These are phyloP conservation scores for Candida boidinii DNA, from an alignment of 805 yeast species.

Conservation along the genomic window DNA sequence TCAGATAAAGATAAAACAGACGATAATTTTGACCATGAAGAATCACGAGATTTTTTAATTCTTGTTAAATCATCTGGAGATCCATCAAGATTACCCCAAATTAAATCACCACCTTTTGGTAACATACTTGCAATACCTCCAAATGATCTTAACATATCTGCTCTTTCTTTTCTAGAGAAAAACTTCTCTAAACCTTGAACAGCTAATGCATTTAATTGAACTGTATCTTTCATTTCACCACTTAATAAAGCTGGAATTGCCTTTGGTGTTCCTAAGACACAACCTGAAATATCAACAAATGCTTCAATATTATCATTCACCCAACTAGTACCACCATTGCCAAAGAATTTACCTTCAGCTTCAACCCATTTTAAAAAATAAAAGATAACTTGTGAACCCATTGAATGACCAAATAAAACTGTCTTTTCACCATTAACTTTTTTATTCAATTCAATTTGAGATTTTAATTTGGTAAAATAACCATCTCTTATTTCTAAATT, in stretches of 20 bases:
- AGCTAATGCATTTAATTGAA: slow-evolving; percentile 86
- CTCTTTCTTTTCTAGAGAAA: slow-evolving; percentile 81
- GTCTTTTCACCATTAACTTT: slow-evolving; percentile 52
- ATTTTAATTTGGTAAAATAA: slow-evolving; percentile 71
- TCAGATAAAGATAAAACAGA: too few species aligned
- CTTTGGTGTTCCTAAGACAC: slow-evolving; percentile 90
- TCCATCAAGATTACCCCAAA: slow-evolving; percentile 70
- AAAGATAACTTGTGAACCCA: slow-evolving; percentile 89
- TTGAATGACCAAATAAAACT: slow-evolving; percentile 83
- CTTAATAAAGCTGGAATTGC: slow-evolving; percentile 86
- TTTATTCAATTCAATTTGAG: slow-evolving; percentile 57
- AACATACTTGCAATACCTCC: slow-evolving; percentile 96
- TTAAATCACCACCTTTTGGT: slow-evolving; percentile 86
- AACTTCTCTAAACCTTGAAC: slow-evolving; percentile 92
- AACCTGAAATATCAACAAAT: slow-evolving; percentile 81
- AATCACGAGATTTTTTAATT: too few species aligned
- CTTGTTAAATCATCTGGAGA: slow-evolving; percentile 65
- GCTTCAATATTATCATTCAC: slow-evolving; percentile 78
- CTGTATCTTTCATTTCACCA: slow-evolving; percentile 98
- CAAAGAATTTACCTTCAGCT: slow-evolving; percentile 70
- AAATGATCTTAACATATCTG: slow-evolving; percentile 76
- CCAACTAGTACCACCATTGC: slow-evolving; percentile 91
- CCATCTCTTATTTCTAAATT: slow-evolving; percentile 85
- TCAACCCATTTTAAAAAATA: slow-evolving; percentile 96
- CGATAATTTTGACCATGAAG: too few species aligned